A percentile compares a stretch with the other conserved stretches of the same genome.
Evolutionary conservation across 352 stramenopile species (phyloP).

Genomic region (Saprolegnia parasitica): DNA sequence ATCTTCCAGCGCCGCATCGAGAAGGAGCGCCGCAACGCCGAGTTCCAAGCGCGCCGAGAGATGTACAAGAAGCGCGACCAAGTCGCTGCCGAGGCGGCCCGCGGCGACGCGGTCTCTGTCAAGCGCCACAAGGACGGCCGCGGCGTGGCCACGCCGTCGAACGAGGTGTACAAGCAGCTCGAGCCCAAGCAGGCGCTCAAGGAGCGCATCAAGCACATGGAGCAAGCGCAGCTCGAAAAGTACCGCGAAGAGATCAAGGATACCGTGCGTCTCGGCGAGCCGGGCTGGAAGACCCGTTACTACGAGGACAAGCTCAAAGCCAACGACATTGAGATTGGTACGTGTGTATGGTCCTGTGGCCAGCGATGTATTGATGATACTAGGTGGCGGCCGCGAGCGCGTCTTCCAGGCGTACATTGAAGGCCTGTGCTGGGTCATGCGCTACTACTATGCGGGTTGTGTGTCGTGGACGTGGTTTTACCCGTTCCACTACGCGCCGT

Average conservation of each 20-base stretch:
- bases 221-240: constrained; percentile 71
- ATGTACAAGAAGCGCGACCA: constrained; percentile 71
- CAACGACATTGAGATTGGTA: constrained; percentile 73
- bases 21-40: constrained; percentile 82
- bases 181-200: constrained; percentile 65
- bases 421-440: constrained; percentile 98
- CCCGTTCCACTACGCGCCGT: constrained; percentile 98
- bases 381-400: constrained; percentile 73
- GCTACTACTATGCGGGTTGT: constrained; percentile 99
- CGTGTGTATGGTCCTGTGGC: neutral
- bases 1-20: constrained; percentile 87
- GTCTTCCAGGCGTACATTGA: constrained; percentile 96
- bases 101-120: constrained; percentile 63
- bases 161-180: constrained; percentile 66
- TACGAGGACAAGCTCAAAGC: constrained; percentile 85
- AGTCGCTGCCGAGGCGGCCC: constrained; percentile 49
- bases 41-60: constrained; percentile 54
- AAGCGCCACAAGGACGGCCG: constrained; percentile 42
- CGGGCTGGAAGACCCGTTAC: constrained; percentile 95
- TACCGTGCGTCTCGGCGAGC: constrained; percentile 92
- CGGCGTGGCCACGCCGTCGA: constrained; percentile 52
- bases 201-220: constrained; percentile 72
- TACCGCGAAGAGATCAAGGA: constrained; percentile 87
- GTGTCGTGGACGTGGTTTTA: constrained; percentile 99
- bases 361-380: neutral